Conservation (phyloP, 306 rosid species). For the cucumber (Cucumis sativus) region Cucumber_9930_V3 NC_026659.2:1581001-1581500, state of each 20-base stretch:
- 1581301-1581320: background rate
- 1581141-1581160: background rate
- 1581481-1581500: background rate
- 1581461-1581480: background rate
- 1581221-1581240: constrained; percentile 19
- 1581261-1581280: constrained; percentile 4
- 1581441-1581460: background rate
- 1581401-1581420: background rate
- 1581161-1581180: background rate
- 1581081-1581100: background rate
- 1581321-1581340: background rate
- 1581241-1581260: constrained; percentile 3
- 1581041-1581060: background rate
- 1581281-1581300: constrained; percentile 7
- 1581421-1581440: background rate
- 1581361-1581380: background rate
- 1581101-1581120: background rate
- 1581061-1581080: background rate
- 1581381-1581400: background rate
- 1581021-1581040: background rate
- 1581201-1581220: constrained; percentile 25
- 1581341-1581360: background rate
- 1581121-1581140: background rate
- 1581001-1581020: background rate
- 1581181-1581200: constrained; percentile 23